phyloP scores from a whole-genome alignment of 441 rosid species.

The Populus trichocarpa region DNA sequence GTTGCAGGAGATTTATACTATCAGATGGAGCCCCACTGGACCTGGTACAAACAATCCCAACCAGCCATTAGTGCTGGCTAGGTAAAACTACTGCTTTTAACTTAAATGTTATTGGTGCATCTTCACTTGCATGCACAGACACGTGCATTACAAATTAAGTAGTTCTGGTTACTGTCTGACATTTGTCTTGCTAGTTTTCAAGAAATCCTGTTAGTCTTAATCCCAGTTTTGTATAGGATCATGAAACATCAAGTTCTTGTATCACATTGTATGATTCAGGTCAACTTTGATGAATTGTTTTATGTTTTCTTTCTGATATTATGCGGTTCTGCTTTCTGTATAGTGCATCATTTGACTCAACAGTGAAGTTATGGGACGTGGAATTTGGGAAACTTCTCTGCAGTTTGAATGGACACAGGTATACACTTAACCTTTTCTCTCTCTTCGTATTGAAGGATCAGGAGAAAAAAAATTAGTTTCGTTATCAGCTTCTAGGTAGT shows the following conservation, averaged over 20 bases:
- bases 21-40: conserved; percentile 99
- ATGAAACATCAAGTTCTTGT: neutral
- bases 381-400: conserved; percentile 79
- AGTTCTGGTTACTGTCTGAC: too few relatives aligned
- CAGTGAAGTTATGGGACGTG: conserved; percentile 97
- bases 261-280: neutral
- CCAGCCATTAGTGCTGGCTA: conserved; percentile 80
- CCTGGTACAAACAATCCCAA: conserved; percentile 91
- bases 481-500: neutral
- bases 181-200: neutral
- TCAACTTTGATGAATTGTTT: neutral
- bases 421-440: neutral
- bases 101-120: neutral
- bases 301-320: conserved; percentile 5
- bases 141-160: too few relatives aligned
- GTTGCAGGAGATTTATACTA: conserved; percentile 84
- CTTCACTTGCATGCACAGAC: too few relatives aligned
- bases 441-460: neutral
- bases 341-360: conserved; percentile 98
- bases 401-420: conserved; percentile 98
- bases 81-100: conserved; percentile 37
- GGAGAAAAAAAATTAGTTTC: neutral
- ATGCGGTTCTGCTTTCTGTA: conserved; percentile 3
- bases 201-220: neutral
- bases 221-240: neutral